Conservation (phyloP, 2,329 filamentous ascomycete genomes). For the Paecilomyces sp. region DNA sequence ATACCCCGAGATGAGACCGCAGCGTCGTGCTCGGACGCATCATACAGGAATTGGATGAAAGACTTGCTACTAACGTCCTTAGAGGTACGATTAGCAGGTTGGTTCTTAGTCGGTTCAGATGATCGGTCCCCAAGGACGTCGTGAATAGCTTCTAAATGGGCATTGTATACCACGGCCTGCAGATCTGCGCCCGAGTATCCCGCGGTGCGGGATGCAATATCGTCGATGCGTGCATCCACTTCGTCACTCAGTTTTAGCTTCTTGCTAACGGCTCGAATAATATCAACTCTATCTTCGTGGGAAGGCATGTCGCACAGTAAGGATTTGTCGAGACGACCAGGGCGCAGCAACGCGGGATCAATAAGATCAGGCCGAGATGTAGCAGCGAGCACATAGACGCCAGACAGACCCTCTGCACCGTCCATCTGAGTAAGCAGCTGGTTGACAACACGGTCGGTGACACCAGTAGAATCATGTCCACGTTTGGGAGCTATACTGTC, state of each 20-base stretch:
- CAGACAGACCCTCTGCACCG: conserved; percentile 86
- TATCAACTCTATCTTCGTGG: conserved; percentile 75
- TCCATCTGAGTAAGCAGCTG: conserved; percentile 99
- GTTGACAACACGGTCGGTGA: conserved; percentile 98
- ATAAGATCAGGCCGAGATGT: conserved; percentile 92
- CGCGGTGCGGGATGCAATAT: conserved; percentile 72
- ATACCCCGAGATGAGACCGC: conserved; percentile 32
- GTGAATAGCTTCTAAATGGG: conserved; percentile 94
- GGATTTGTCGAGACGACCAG: conserved; percentile 88
- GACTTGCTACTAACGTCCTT: conserved; percentile 28
- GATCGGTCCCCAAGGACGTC: conserved; percentile 64
- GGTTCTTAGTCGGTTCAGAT: conserved; percentile 29
- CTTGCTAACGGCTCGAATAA: conserved; percentile 72
- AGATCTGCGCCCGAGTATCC: conserved; percentile 93
- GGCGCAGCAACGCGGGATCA: conserved; percentile 84
- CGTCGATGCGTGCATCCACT: conserved; percentile 57
- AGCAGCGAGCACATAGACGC: conserved; percentile 93
- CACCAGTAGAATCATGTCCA: conserved; percentile 92
- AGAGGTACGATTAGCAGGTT: conserved; percentile 20
- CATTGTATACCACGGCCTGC: conserved; percentile 91
- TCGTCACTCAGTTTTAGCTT: conserved; percentile 69
- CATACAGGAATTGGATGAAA: conserved; percentile 82
- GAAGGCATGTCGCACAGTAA: conserved; percentile 84
- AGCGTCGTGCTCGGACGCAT: conserved; percentile 47
- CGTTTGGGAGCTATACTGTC: conserved; percentile 96